These are phyloP conservation scores for Chytriomyces hyalinus DNA, from an alignment of 192 early-diverging fungal genomes.

Conservation along the genomic window DNA sequence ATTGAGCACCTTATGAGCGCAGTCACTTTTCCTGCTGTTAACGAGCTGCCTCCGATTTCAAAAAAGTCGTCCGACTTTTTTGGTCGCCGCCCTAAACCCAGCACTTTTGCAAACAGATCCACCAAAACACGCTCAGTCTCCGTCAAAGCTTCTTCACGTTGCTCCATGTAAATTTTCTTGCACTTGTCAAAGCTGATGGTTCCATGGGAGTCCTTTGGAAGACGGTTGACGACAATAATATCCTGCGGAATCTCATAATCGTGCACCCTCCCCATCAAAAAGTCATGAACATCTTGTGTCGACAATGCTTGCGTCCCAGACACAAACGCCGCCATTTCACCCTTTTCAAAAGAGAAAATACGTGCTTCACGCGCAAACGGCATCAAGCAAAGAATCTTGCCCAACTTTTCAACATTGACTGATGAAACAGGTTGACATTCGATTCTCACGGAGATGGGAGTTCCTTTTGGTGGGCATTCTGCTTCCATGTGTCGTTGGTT, in stretches of 20 bases:
- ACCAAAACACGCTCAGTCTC: conserved; percentile 16
- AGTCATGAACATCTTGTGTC: background rate
- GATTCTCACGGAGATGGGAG: background rate
- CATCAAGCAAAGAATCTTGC: background rate
- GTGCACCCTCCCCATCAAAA: background rate
- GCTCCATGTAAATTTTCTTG: background rate
- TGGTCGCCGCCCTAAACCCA: conserved; percentile 20
- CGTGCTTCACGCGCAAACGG: background rate
- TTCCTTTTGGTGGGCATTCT: background rate
- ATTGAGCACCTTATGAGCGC: conserved; percentile 5
- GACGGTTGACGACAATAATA: background rate
- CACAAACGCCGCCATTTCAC: background rate
- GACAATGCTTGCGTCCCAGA: background rate
- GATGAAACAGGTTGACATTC: background rate
- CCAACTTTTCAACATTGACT: background rate
- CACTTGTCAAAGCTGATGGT: background rate
- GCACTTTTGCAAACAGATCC: conserved; percentile 39
- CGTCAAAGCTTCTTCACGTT: background rate
- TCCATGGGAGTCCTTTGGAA: background rate
- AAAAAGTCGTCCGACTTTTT: conserved; percentile 51
- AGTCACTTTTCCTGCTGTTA: conserved; percentile 36
- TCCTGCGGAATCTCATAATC: background rate
- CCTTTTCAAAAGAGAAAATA: background rate
- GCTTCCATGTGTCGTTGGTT: conserved; percentile 46
- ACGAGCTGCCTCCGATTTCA: conserved; percentile 46